Evolutionary conservation across 176 grass and related monocot genomes (phyloP), one percentile per base, ranked within the genome.

Genomic region (Eragrostis curvula): DNA sequence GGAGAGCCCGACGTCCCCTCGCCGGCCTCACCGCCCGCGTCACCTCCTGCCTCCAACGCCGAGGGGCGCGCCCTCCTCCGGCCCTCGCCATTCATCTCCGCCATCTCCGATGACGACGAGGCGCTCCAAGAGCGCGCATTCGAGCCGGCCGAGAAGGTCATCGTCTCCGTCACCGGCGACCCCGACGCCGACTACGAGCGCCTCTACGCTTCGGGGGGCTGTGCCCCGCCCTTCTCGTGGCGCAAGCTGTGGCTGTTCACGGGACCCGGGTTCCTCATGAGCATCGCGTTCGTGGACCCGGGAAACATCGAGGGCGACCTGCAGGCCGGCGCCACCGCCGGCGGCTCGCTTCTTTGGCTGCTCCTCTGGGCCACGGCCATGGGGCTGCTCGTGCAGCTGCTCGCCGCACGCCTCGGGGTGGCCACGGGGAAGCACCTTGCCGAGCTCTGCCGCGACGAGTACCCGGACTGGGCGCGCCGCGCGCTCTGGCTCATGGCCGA

Each of bases 241-340:
- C 77, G 86, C 46, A 97, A 94, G 87, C 83, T 94, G 2, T 97
- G 95, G 92, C 83, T 85, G 28, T 97, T 97, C 80, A 90, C 87
- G 30, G 92, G 92, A 14, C 92, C 92, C 2, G 92, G 95, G 14
- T 97, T 90, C 84, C 67, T 97, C 46, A 94, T 92, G 94, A 94
- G 92, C 85, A 97, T 94, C 48, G 95, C 92, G 15, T 97, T 97
- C 88, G 52, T 97, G 42, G 90, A 94, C 87, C 95, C 90, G 27
- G 88, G 94, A 8, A 94, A 97, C 88, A 64, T 97, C 18, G 95
- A 97, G 82, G 95, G 95, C 39, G 92, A 97, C 79, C 87, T 94
- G 13, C 92, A 94, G 84, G 89, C 92, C 0, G 92, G 95, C 23
- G 92, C 95, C 18, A 85, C 89, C 17, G 85, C 92, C 0, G 89